Evolutionary conservation across 2,329 filamentous ascomycete species (phyloP), one percentile per base, ranked within the genome.

Genomic region (Rhinocladiella similis): DNA sequence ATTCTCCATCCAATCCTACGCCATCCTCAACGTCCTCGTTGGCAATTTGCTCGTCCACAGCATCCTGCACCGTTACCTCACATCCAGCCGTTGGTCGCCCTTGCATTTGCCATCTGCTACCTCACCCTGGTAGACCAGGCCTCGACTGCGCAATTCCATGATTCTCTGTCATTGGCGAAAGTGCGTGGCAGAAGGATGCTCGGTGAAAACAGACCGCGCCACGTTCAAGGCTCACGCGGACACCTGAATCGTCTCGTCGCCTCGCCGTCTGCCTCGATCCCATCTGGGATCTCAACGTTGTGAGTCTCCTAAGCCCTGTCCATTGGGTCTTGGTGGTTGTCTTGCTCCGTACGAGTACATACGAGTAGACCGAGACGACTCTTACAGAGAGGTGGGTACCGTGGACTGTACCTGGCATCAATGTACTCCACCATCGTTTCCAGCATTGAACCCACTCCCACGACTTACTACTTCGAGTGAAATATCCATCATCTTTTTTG

Each of bases 1-100:
- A 50, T 50, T 50, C 47, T n/a, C 13, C 19, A 50, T 48, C 47
- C 47, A 50, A 50, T 50, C 47, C 47, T 50, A 50, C 47, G n/a
- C 33, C 20, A 50, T 38, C 35, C 13, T 50, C 5, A 14, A 19
- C 29, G 13, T 41, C 19, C 47, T 50, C 43, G 47, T 22, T 10
- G 19, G 47, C 47, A 50, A 50, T 50, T 50, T 50, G 47, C 35
- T 50, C 38, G 29, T 41, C 38, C n/a, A 19, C 38, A 5, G 14
- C 18, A 41, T 41, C 47, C 33, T 41, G 19, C 18, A 16, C 16
- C 38, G n/a, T 42, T 50, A 27, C 33, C 22, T 39, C 33, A 25
- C 35, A 18, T 13, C 19, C 47, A 38, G 39, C 35, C 47, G 38
- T 50, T 38, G 35, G 35, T 22, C 47, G 20, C 20, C 38, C 35